Base-by-base conservation (phyloP, 352 stramenopile species). In the Phytophthora chlamydospora region DNA sequence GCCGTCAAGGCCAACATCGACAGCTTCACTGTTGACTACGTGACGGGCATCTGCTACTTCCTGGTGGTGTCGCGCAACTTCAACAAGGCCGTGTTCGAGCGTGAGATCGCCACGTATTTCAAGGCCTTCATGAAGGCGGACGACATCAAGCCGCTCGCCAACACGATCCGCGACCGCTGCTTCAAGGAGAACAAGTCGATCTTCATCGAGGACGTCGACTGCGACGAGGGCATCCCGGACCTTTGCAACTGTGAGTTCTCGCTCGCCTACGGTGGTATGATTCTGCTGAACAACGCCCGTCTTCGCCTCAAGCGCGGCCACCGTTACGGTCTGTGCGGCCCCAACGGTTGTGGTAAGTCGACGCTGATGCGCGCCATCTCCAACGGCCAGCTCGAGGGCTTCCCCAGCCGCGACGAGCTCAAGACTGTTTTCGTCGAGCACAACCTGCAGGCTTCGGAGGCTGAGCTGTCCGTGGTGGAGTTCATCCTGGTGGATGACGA, bases 161-260 rank as follows among this genome's bases (percentile, higher is more conserved):
- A 83, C 21, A 77, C 82, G 14, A 93, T 95, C 58, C 88, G 87
- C 21, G 88, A 96, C 69, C 80, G 83, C 31, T 95, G 85, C 54
- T 93, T 88, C 84, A 92, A 90, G 80, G 86, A 94, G 68, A 93
- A 94, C 80, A 95, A 95, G 81, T 76, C 75, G 43, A 95, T 95
- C 70, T 87, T 93, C 55, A 95, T 96, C 50, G 96, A 99, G 57
- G 96, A 98, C 51, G 92, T 99, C 9, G 83, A 99, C 74, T 98
- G 97, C 36, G 97, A 99, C 32, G 95, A 98, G 62, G 95, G 97
- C 78, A 94, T 97, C 51, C 96, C 98, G 36, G 94, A 99, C 71
- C 82, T 99, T 6, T 99, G 97, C 76, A 98, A 99, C 90, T 99
- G 97, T 71, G 93, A 98, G 73, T 99, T 99, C 80, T 99, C 97